phyloP scores from a whole-genome alignment of 306 rosid species.

The Lagenaria siceraria region DNA sequence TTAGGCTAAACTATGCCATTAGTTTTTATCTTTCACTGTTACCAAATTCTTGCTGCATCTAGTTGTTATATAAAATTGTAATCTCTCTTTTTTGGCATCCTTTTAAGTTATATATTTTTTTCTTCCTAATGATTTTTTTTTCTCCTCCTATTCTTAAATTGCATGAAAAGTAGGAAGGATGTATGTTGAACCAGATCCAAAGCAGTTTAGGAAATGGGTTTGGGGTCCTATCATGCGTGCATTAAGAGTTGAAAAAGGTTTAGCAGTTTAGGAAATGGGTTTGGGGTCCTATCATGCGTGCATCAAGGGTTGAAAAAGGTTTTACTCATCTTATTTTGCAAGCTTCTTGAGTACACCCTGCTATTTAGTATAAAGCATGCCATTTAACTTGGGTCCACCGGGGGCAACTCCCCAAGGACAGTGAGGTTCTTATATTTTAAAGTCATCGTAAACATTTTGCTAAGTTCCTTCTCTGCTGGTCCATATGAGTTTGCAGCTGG shows the following conservation, averaged over 20 bases:
- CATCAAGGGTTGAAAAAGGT: neutral
- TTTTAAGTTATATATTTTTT: neutral
- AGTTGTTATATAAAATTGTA: neutral
- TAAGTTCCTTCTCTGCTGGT: neutral
- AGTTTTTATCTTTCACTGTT: neutral
- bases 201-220: neutral
- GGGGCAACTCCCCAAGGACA: neutral
- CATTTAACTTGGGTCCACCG: neutral
- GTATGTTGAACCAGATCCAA: neutral
- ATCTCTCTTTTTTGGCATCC: neutral
- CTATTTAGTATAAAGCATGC: neutral
- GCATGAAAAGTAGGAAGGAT: neutral
- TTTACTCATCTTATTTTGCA: neutral
- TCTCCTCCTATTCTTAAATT: too few species aligned
- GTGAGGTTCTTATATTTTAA: neutral
- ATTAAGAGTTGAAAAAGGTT: neutral
- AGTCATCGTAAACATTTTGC: neutral
- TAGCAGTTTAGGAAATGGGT: neutral
- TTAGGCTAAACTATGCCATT: neutral
- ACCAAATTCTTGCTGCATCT: neutral
- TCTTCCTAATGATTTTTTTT: too few species aligned
- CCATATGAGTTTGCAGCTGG: neutral
- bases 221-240: neutral
- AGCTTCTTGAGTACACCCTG: neutral
- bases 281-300: neutral